Percentiles rank a stretch among this genome's conserved stretches.
Conservation (phyloP, 2,329 filamentous ascomycete species). For the Stagonosporopsis cucurbitacearum region DNA sequence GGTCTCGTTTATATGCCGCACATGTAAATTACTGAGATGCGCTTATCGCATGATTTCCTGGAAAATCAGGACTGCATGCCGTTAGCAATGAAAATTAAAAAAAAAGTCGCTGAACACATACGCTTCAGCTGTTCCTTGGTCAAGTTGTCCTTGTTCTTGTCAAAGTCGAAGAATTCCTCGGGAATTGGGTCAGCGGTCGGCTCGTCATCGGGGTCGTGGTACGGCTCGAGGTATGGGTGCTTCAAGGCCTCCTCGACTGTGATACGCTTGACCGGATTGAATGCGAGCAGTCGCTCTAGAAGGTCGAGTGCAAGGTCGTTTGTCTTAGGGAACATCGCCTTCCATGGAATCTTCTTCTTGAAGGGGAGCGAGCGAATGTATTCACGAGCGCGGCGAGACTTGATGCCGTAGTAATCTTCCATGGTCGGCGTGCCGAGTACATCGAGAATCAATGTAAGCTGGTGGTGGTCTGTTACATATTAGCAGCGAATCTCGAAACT, state of each 20-base stretch:
- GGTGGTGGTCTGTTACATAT: constrained; percentile 79
- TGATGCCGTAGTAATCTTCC: constrained; percentile 99
- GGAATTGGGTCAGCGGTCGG: constrained; percentile 95
- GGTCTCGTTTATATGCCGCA: constrained; percentile 34
- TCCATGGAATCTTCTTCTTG: constrained; percentile 99
- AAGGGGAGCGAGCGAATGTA: constrained; percentile 98
- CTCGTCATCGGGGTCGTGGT: constrained; percentile 98
- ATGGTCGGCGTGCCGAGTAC: constrained; percentile 98
- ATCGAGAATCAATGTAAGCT: constrained; percentile 94
- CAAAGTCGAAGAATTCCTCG: constrained; percentile 99
- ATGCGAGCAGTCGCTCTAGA: constrained; percentile 92
- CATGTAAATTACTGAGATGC: constrained; percentile 14
- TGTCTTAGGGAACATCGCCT: constrained; percentile 97
- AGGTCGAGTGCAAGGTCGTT: constrained; percentile 94
- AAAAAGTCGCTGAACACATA: constrained; percentile 46
- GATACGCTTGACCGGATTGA: constrained; percentile 98
- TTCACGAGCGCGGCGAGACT: constrained; percentile 93
- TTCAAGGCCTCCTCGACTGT: constrained; percentile 96
- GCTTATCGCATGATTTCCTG: constrained; percentile 87
- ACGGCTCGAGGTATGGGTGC: constrained; percentile 97
- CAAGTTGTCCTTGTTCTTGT: constrained; percentile 98
- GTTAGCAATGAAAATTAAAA: constrained; percentile 24
- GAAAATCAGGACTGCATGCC: constrained; percentile 76
- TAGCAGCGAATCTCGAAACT: not conserved
- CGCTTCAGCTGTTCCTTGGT: constrained; percentile 98